phyloP scores from a whole-genome alignment of 495 filamentous ascomycete genomes.

The Hyaloscypha finlandica region DNA sequence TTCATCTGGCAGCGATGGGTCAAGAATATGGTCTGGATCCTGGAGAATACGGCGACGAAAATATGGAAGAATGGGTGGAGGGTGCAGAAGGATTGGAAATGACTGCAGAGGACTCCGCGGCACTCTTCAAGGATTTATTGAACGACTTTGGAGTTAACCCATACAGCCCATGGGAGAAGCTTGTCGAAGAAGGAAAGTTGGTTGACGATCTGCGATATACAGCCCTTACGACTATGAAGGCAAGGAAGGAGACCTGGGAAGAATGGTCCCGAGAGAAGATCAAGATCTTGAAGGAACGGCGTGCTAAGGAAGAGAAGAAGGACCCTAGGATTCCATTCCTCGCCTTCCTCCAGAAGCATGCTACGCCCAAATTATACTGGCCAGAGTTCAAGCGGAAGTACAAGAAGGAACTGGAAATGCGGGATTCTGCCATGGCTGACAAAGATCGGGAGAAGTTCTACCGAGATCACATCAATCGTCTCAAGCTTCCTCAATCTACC shows the following conservation, averaged over 20 bases:
- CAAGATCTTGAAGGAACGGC: constrained; percentile 66
- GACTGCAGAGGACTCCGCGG: constrained; percentile 66
- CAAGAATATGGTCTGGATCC: constrained; percentile 51
- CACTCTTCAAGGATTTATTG: constrained; percentile 83
- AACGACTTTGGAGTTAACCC: constrained; percentile 81
- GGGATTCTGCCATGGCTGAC: constrained; percentile 70
- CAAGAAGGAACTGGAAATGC: constrained; percentile 79
- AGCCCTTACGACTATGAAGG: constrained; percentile 75
- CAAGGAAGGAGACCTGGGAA: constrained; percentile 77
- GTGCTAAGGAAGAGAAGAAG: constrained; percentile 75
- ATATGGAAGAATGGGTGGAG: constrained; percentile 68
- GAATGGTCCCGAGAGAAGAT: constrained; percentile 79
- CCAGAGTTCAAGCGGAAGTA: constrained; percentile 93
- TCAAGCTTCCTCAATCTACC: constrained; percentile 73
- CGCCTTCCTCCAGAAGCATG: constrained; percentile 75
- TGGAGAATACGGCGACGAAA: constrained; percentile 69
- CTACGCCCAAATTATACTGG: constrained; percentile 93
- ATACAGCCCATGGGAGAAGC: constrained; percentile 87
- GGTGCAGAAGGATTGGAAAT: constrained; percentile 67
- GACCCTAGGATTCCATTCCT: constrained; percentile 87
- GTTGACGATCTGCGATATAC: constrained; percentile 87
- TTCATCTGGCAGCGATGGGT: constrained; percentile 82
- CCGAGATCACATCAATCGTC: constrained; percentile 76
- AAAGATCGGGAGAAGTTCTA: constrained; percentile 92
- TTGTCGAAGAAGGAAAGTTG: constrained; percentile 79